Percentiles rank a stretch among this genome's conserved stretches.
These are phyloP conservation scores for Xerocomus nothofagi DNA, from an alignment of 1,284 basidiomycete species.

Conservation along the genomic window DNA sequence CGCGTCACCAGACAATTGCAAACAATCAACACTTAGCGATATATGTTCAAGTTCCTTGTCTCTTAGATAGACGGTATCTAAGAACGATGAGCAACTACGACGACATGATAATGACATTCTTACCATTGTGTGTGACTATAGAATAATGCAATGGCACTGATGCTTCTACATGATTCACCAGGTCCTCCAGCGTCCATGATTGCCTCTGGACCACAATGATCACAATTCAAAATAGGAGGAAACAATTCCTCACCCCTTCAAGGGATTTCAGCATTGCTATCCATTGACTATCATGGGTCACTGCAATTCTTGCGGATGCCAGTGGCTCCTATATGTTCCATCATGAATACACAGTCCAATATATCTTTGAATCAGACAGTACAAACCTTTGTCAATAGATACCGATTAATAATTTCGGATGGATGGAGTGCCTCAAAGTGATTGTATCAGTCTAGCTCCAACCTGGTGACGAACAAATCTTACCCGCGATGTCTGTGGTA, in stretches of 20 bases:
- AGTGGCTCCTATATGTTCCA: neutral
- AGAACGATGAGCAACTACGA: neutral
- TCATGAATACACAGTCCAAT: too few species aligned
- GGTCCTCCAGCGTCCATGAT: neutral
- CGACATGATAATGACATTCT: neutral
- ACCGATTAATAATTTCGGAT: slow-evolving; percentile 5
- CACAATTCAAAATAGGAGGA: neutral
- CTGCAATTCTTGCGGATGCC: neutral
- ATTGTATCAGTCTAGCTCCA: neutral
- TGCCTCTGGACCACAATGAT: neutral
- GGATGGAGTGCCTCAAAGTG: neutral
- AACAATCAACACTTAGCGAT: neutral
- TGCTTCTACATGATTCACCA: neutral
- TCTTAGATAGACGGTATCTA: neutral
- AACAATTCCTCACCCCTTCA: neutral
- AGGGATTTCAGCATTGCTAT: neutral
- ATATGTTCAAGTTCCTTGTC: neutral
- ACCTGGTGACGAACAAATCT: too few species aligned
- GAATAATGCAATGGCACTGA: neutral
- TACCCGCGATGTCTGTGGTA: neutral
- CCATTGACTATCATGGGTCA: slow-evolving; percentile 4
- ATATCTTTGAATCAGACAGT: too few species aligned
- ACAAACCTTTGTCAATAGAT: neutral
- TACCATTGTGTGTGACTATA: neutral
- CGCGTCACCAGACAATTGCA: neutral